Evolutionary conservation across 1,284 basidiomycete genomes (phyloP), one percentile per base, ranked within the genome.

Genomic region (Sphagnurus paluster): DNA sequence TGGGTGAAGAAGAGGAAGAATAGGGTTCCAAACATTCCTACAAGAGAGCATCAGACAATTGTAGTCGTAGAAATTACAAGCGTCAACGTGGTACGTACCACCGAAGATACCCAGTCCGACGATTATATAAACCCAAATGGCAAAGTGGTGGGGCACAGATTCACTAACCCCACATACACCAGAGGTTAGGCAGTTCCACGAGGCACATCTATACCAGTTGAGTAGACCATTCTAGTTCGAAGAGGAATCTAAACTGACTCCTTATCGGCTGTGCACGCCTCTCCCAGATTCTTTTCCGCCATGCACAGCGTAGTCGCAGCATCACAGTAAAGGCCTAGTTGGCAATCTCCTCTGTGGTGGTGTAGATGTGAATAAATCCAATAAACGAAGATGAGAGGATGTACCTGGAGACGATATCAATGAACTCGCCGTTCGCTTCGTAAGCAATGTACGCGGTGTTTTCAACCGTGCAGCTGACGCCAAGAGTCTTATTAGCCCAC

Each of bases 361-460:
- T 16, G 36, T 29, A 17, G 35, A 39, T 29, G 7, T 11, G 46
- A 46, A 17, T 28, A 0, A 32, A 13, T 37, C 13, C 53, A 33
- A 30, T 26, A 37, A 39, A 13, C n/a, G 7, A 16, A 33, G 24
- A 5, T 21, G 20, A 36, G 19, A 2, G 14, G 3, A 44, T 34
- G 25, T 69, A 90, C 78, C 88, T 77, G 42, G 89, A 91, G 3
- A 90, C 81, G 44, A 92, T 83, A 61, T 89, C 81, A 36, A 85
- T 76, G 53, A 84, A 90, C 58, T 85, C 80, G 2, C 72, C 72
- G 39, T 60, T 63, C 3, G 69, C 55, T 1, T 75, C 74, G 58
- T 87, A 90, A 0, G 80, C 85, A 36, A 80, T 84, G 61, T 89
- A 93, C 2, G 79, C 76, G 0, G 82, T 88, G 63, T 93, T 93